Evolutionary conservation across 805 yeast genomes (phyloP), one percentile per base, ranked within the genome.

Genomic region (Yamadazyma sp.): DNA sequence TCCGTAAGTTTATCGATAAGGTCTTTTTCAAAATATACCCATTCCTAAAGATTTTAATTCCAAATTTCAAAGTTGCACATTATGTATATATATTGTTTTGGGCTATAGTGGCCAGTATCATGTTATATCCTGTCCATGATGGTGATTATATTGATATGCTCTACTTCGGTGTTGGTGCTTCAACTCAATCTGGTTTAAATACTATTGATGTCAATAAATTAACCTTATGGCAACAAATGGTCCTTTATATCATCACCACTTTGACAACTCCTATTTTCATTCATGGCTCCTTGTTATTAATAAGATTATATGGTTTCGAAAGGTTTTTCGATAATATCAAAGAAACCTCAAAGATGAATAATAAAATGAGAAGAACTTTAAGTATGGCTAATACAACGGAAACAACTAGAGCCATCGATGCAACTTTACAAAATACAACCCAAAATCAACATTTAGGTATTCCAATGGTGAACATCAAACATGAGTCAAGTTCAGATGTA

Each of bases 121-220:
- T 91, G 35, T 58, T 93, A 25, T 91, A 81, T 49, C 96, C 96
- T 0, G 71, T 73, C n/a, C 71, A 69, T 36, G 80, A 82, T 50
- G 52, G 73, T 24, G 35, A 51, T 7, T 93, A 91, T 55, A 81
- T 86, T 29, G 98, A 93, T 62, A 78, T 83, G 1, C 61, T 93
- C 22, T 86, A 91, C 56, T 64, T 86, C 36, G 73, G 88, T 0
- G 65, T 80, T 8, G 91, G 95, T 8, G 78, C 93, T 0, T 62
- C 82, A 1, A 87, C 98, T 1, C 96, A 91, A 53, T 95, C 96
- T 0, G 99, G 99, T 1, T 62, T 93, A 36, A 88, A 87, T 54
- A 82, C 96, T 0, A 67, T 86, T 16, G 77, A 87, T 48, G 44
- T 82, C 24, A 86, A 86, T 53, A 58, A 65, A 0, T 45, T 89